Evolutionary conservation across 306 rosid genomes (phyloP).

Genomic region (Fragaria nilgerrensis): DNA sequence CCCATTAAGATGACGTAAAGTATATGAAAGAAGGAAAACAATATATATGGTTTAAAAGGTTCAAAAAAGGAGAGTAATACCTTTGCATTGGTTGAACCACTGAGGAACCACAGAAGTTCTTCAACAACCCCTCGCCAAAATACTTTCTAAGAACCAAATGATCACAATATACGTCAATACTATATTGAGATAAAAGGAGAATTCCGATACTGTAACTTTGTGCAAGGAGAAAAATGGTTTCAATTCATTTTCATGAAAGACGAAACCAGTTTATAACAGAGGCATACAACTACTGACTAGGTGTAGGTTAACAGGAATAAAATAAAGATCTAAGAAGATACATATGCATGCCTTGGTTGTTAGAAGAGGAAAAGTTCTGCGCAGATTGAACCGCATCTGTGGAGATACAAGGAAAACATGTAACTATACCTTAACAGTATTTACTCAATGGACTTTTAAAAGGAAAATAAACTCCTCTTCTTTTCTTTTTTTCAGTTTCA

Average conservation of each 20-base stretch:
- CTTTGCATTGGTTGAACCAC: conserved; percentile 98
- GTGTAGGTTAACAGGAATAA: background rate
- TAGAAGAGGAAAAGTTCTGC: conserved; percentile 80
- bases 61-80: conserved; percentile 34
- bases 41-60: background rate
- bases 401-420: conserved; percentile 20
- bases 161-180: conserved; percentile 37
- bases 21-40: background rate
- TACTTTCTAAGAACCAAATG: conserved; percentile 68
- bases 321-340: conserved; percentile 18
- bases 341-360: conserved; percentile 76
- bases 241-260: conserved; percentile 16
- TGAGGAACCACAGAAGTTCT: conserved; percentile 97
- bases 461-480: background rate
- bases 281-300: background rate
- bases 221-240: background rate
- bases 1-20: background rate
- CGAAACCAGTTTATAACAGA: conserved; percentile 1
- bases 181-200: conserved; percentile 5
- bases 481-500: conserved; percentile 12
- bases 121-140: conserved; percentile 99
- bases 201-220: conserved; percentile 18
- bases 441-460: background rate
- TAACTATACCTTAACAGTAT: background rate
- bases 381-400: conserved; percentile 91